These are phyloP conservation scores for Pleodorina starrii DNA, from an alignment of 139 green algal species.

Conservation along the genomic window DNA sequence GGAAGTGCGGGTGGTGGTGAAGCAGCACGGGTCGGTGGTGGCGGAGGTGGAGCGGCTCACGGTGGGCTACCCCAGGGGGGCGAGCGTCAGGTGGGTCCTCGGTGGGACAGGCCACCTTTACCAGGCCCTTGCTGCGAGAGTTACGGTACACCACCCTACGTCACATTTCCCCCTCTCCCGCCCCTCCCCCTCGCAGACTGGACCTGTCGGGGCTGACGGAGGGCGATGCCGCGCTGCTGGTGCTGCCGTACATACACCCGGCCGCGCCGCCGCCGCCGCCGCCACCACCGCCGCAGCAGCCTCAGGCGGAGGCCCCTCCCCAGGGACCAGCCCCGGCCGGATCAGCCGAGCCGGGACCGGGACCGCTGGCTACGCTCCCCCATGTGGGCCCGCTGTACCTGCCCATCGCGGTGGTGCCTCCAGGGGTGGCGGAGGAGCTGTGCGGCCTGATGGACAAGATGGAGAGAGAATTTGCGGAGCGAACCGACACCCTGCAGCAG, in stretches of 20 bases:
- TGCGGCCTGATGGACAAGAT: not conserved
- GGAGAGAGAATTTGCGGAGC: too few relatives aligned
- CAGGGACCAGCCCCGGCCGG: too few relatives aligned
- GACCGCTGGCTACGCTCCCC: too few relatives aligned
- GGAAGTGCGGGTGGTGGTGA: slow-evolving; percentile 26
- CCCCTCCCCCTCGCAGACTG: too few relatives aligned
- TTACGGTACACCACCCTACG: too few relatives aligned
- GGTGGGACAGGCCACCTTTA: not conserved
- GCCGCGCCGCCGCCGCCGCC: too few relatives aligned
- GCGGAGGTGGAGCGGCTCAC: slow-evolving; percentile 27
- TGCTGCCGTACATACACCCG: slow-evolving; percentile 18
- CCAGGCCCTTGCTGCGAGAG: too few relatives aligned
- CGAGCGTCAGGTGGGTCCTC: slow-evolving; percentile 22
- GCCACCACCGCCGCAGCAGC: not conserved
- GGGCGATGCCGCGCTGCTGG: slow-evolving; percentile 11
- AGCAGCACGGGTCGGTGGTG: slow-evolving; percentile 7
- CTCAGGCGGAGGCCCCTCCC: too few relatives aligned
- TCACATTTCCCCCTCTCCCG: too few relatives aligned
- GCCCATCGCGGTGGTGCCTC: not conserved
- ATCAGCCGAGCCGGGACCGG: too few relatives aligned
- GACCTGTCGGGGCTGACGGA: slow-evolving; percentile 17
- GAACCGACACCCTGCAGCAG: not conserved
- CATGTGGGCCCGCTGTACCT: not conserved
- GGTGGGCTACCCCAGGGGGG: slow-evolving; percentile 3
- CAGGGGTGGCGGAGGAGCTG: slow-evolving; percentile 7